Percentiles rank a stretch among this genome's conserved stretches.
These are phyloP conservation scores for Violaceomyces palustris DNA, from an alignment of 1,284 basidiomycete genomes.

Conservation along the genomic window DNA sequence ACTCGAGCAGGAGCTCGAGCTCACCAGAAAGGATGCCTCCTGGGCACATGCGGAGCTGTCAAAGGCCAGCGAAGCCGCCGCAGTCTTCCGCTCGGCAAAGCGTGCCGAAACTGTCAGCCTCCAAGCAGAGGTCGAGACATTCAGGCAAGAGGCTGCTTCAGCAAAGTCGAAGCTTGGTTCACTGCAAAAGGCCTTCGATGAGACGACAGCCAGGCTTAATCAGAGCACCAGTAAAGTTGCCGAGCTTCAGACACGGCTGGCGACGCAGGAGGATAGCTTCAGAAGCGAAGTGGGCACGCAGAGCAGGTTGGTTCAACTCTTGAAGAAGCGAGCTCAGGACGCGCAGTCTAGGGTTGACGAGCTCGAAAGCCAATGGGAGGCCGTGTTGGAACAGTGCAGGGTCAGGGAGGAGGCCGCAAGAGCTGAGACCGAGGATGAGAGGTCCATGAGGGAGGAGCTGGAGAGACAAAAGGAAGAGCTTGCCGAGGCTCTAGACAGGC, in stretches of 20 bases:
- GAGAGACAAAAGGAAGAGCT: conserved; percentile 53
- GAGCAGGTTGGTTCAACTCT: conserved; percentile 67
- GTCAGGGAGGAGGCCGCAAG: conserved; percentile 63
- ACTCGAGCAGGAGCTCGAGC: conserved; percentile 69
- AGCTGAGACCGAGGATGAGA: conserved; percentile 63
- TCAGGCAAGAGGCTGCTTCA: conserved; percentile 63
- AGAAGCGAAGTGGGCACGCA: conserved; percentile 68
- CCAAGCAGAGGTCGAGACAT: conserved; percentile 67
- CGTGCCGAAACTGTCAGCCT: conserved; percentile 69
- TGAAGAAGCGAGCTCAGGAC: conserved; percentile 76
- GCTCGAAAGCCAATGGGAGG: conserved; percentile 73
- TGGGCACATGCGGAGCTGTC: conserved; percentile 55
- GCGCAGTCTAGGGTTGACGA: conserved; percentile 69
- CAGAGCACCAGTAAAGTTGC: conserved; percentile 68
- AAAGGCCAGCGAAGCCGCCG: conserved; percentile 27
- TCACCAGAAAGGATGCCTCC: conserved; percentile 67
- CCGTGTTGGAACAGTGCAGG: conserved; percentile 65
- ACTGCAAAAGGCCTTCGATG: conserved; percentile 65
- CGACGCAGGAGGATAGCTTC: conserved; percentile 73
- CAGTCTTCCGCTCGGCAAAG: conserved; percentile 28
- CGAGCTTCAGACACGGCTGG: conserved; percentile 66
- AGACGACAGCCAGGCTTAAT: conserved; percentile 65
- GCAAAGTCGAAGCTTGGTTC: conserved; percentile 64
- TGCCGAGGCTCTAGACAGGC: conserved; percentile 43
- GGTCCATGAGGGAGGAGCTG: conserved; percentile 52